Percentiles rank a stretch among this genome's conserved stretches.
phyloP scores from a whole-genome alignment of 192 early-diverging fungal genomes.

The Coemansia sp. region DNA sequence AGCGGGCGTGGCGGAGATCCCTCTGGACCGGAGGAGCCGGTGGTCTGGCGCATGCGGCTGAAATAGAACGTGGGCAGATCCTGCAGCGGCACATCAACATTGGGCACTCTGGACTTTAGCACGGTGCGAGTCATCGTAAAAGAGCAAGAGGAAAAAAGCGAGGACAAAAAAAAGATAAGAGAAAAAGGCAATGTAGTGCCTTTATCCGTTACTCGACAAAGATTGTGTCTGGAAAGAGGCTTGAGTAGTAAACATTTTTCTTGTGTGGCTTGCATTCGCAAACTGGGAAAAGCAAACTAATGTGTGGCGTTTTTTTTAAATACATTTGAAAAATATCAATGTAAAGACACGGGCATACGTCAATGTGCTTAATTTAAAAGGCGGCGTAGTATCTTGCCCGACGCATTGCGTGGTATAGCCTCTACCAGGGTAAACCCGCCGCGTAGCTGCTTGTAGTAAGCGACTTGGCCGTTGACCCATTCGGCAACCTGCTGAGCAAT shows the following conservation, averaged over 20 bases:
- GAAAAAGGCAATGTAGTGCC: neutral
- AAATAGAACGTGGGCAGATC: constrained; percentile 26
- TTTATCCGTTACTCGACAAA: too few relatives aligned
- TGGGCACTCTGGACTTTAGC: neutral
- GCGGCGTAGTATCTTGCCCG: constrained; percentile 43
- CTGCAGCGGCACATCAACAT: constrained; percentile 2
- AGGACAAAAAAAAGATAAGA: neutral
- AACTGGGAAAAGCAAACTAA: constrained; percentile 5
- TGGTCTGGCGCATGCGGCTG: neutral
- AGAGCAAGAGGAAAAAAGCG: neutral
- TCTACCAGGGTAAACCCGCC: constrained; percentile 25
- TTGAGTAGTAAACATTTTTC: neutral
- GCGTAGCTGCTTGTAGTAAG: constrained; percentile 41
- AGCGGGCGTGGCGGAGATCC: constrained; percentile 4
- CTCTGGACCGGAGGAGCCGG: neutral
- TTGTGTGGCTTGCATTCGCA: neutral
- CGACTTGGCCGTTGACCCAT: constrained; percentile 22
- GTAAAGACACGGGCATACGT: neutral
- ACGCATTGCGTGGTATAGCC: constrained; percentile 24
- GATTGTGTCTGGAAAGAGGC: neutral
- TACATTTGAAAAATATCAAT: neutral
- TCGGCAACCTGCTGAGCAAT: neutral
- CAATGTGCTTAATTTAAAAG: constrained; percentile 11
- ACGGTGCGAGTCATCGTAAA: neutral
- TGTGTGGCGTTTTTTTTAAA: neutral